Percentiles rank a stretch among this genome's conserved stretches.
These are phyloP conservation scores for Viola pubescens DNA, from an alignment of 441 rosid genomes.

Conservation along the genomic window DNA sequence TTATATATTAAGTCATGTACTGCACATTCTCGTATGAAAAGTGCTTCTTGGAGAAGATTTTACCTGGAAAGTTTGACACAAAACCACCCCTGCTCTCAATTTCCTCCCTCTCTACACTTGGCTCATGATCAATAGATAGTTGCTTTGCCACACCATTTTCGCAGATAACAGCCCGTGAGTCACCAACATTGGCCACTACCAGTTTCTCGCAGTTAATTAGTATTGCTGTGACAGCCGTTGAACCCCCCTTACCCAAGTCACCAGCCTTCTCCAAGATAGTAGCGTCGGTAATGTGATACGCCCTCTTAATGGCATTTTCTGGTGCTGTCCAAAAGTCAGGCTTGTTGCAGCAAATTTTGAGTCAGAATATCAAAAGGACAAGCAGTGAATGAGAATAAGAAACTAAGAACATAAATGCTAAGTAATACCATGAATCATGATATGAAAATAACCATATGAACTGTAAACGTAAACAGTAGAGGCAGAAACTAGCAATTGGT, in stretches of 20 bases:
- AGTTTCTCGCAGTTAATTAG: conserved; percentile 60
- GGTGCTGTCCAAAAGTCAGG: conserved; percentile 72
- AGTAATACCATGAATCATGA: not conserved
- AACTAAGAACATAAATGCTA: not conserved
- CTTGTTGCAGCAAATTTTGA: conserved; percentile 24
- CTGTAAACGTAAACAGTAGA: not conserved
- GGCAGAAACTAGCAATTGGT: not conserved
- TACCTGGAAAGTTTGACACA: conserved; percentile 81
- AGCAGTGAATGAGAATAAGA: not conserved
- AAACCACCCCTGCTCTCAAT: conserved; percentile 86
- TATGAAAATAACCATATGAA: not conserved
- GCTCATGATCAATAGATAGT: conserved; percentile 84
- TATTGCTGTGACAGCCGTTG: conserved; percentile 90
- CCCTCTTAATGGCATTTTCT: conserved; percentile 59
- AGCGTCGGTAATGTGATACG: conserved; percentile 54
- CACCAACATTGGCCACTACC: conserved; percentile 85
- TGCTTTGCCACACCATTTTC: conserved; percentile 59
- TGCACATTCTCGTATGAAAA: too few species aligned
- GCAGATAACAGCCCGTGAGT: conserved; percentile 80
- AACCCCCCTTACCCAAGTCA: conserved; percentile 79
- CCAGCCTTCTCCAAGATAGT: conserved; percentile 55
- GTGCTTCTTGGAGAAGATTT: not conserved
- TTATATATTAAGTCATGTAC: too few species aligned
- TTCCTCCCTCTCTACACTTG: conserved; percentile 48
- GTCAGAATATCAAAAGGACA: not conserved